These are phyloP conservation scores for Pecoramyces ruminantium DNA, from an alignment of 192 early-diverging fungal species.

Conservation along the genomic window DNA sequence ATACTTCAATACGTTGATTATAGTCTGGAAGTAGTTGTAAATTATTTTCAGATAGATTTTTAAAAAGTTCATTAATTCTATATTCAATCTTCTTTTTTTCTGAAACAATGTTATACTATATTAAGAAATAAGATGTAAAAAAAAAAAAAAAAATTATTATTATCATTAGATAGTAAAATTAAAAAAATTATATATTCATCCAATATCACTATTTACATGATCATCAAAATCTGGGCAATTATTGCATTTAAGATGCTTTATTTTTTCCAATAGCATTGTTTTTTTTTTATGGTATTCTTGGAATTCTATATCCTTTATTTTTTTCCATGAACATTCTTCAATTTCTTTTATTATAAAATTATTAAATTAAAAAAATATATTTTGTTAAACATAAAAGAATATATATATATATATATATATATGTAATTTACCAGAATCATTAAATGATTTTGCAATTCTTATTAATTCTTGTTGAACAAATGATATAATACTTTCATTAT, in stretches of 20 bases:
- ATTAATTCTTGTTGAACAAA: slow-evolving; percentile 6
- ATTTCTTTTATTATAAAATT: not conserved
- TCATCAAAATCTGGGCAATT: slow-evolving; percentile 56
- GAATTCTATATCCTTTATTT: slow-evolving; percentile 76
- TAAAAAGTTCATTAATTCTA: slow-evolving; percentile 54
- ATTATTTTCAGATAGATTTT: slow-evolving; percentile 77
- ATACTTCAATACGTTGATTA: slow-evolving; percentile 67
- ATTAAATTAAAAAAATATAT: no score
- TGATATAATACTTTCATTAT: slow-evolving; percentile 6
- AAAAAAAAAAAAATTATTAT: no score
- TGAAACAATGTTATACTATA: slow-evolving; percentile 32
- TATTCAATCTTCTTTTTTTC: slow-evolving; percentile 39
- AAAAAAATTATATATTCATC: no score
- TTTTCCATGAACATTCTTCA: slow-evolving; percentile 64
- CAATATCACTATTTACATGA: slow-evolving; percentile 52
- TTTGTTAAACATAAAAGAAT: no score
- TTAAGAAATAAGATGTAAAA: slow-evolving; percentile 5
- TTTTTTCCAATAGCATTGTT: slow-evolving; percentile 18
- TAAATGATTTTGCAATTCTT: slow-evolving; percentile 10
- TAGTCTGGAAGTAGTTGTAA: slow-evolving; percentile 87
- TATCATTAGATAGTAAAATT: no score
- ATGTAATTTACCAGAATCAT: slow-evolving; percentile 1
- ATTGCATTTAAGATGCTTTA: slow-evolving; percentile 45
- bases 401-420: no score
- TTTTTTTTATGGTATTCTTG: slow-evolving; percentile 53